Evolutionary conservation across 192 early-diverging fungal genomes (phyloP), one percentile per base, ranked within the genome.

Genomic region (Mortierella antarctica): DNA sequence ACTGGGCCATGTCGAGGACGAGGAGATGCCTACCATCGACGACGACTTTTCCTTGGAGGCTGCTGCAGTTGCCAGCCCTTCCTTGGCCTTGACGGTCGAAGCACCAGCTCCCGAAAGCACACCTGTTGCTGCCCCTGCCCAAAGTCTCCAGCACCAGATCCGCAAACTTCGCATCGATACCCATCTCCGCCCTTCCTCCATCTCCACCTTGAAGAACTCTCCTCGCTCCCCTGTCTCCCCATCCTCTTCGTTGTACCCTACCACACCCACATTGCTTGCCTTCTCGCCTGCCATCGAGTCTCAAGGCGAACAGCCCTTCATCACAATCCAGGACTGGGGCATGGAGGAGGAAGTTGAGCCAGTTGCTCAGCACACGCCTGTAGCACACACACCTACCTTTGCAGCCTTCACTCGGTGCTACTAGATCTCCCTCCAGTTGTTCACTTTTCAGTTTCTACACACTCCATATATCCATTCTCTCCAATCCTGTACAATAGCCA

Each of bases 261-360:
- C 70, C 5, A 80, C 77, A 8, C 77, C 77, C 0, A 80, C 77
- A 2, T 50, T 51, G 18, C 46, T 80, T 21, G 77, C 77, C 53
- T 80, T 80, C 55, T 80, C 77, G 15, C 77, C 77, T 39, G 64
- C 77, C 15, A 54, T 57, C 52, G 77, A 60, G 39, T 80, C 70
- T 4, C 40, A 67, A n/a, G 77, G 65, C 13, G 77, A 80, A 45
- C 77, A 80, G 57, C 77, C 77, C 17, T 80, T 80, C 39, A 80
- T 80, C 39, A 80, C 77, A 6, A 72, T 80, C 65, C 77, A 80
- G 14, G 77, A 80, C 23, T 80, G 77, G 77, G 77, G 74, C 47
- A 46, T 77, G 39, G 47, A 60, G 14, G n/a, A 45, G 31, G 31
- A 31, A 31, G 31, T 31, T 31, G 31, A 31, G 31, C 31, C 31